A percentile compares a stretch with the other conserved stretches of the same genome.
Evolutionary conservation across 805 yeast species (phyloP).

Genomic region (Dipodascopsis uninucleata): DNA sequence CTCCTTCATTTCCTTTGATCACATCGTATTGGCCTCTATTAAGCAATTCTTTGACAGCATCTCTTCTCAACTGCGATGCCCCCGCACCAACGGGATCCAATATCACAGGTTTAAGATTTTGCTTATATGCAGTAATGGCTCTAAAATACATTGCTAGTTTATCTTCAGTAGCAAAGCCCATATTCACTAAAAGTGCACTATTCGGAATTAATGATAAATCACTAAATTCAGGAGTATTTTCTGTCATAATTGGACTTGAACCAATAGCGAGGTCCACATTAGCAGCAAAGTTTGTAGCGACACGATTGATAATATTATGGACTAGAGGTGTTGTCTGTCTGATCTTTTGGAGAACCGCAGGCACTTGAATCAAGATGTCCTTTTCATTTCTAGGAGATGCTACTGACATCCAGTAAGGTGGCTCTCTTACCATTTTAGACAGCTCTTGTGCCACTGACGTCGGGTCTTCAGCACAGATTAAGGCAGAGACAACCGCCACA

Average conservation of each 20-base stretch:
- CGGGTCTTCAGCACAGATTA: slow-evolving; percentile 63
- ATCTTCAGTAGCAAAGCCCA: slow-evolving; percentile 62
- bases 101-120: slow-evolving; percentile 55
- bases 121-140: slow-evolving; percentile 61
- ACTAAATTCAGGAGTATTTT: slow-evolving; percentile 58
- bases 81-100: slow-evolving; percentile 95
- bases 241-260: slow-evolving; percentile 88
- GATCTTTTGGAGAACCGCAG: slow-evolving; percentile 33
- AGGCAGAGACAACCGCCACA: slow-evolving; percentile 84
- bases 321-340: slow-evolving; percentile 52
- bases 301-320: slow-evolving; percentile 84
- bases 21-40: slow-evolving; percentile 55
- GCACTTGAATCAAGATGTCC: slow-evolving; percentile 23
- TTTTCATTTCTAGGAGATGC: slow-evolving; percentile 9
- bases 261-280: slow-evolving; percentile 80
- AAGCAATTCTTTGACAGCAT: slow-evolving; percentile 48
- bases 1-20: slow-evolving; percentile 85
- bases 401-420: slow-evolving; percentile 30
- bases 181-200: slow-evolving; percentile 60
- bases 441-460: slow-evolving; percentile 47
- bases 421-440: slow-evolving; percentile 34
- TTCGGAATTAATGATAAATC: slow-evolving; percentile 59
- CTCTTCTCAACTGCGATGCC: slow-evolving; percentile 59
- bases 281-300: slow-evolving; percentile 85
- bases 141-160: slow-evolving; percentile 41